Percentiles rank a stretch among this genome's conserved stretches.
phyloP scores from a whole-genome alignment of 768 basidiomycete genomes.

The Melanogaster broomeanus region DNA sequence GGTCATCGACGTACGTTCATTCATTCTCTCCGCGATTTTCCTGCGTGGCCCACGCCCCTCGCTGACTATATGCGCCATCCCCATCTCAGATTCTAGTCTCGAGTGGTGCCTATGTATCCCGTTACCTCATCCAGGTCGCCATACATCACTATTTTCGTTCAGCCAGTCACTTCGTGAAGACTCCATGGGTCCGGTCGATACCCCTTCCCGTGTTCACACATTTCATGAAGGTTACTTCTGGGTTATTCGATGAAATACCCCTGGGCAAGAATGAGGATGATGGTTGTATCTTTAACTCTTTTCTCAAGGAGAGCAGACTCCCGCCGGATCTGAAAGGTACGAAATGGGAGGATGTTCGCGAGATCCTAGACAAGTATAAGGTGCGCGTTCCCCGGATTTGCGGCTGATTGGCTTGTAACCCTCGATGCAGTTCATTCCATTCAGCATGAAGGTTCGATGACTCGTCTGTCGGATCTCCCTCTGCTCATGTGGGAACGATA shows the following conservation, averaged over 20 bases:
- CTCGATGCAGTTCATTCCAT: conserved; percentile 69
- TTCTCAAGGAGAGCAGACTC: conserved; percentile 70
- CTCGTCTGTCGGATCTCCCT: not conserved
- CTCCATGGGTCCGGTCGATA: conserved; percentile 70
- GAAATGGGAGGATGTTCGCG: conserved; percentile 64
- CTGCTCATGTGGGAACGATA: conserved; percentile 6
- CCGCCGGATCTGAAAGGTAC: conserved; percentile 59
- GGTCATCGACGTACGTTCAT: conserved; percentile 65
- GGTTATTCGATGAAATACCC: conserved; percentile 66
- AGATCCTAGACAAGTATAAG: conserved; percentile 70
- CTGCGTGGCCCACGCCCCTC: conserved; percentile 10
- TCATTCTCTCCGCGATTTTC: conserved; percentile 17
- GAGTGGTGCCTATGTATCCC: conserved; percentile 76
- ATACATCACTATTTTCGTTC: conserved; percentile 80
- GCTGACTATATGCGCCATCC: conserved; percentile 28
- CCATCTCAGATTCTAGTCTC: conserved; percentile 61
- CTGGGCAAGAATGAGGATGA: conserved; percentile 76
- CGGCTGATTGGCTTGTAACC: conserved; percentile 13
- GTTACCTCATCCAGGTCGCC: conserved; percentile 77
- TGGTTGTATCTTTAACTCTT: conserved; percentile 60
- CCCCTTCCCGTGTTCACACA: conserved; percentile 61
- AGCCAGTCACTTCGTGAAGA: conserved; percentile 72
- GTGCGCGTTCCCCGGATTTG: conserved; percentile 35
- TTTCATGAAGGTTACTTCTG: conserved; percentile 60
- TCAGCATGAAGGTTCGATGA: conserved; percentile 60